Evolutionary conservation across 2,329 filamentous ascomycete species (phyloP).

Genomic region (Calonectria hawksworthii): DNA sequence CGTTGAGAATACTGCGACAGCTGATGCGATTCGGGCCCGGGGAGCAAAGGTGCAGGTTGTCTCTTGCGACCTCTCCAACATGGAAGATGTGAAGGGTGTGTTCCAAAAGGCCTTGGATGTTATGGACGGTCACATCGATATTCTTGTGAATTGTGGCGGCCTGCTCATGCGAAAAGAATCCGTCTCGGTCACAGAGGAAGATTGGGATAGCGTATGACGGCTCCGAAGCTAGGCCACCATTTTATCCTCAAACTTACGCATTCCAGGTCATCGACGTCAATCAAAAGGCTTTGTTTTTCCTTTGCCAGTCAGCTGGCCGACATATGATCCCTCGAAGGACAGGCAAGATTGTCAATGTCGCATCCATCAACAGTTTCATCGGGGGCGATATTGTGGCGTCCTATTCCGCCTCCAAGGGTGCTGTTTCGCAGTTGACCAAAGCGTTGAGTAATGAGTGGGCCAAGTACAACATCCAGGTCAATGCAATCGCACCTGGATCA

Average conservation of each 20-base stretch:
- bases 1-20: conserved; percentile 5
- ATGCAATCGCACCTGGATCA: conserved; percentile 28
- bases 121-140: conserved; percentile 22
- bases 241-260: background rate
- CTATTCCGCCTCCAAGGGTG: conserved; percentile 27
- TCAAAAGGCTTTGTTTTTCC: conserved; percentile 21
- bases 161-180: conserved; percentile 15
- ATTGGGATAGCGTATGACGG: conserved; percentile 18
- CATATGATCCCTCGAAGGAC: conserved; percentile 21
- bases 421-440: conserved; percentile 29
- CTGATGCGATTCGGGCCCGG: conserved; percentile 18
- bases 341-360: conserved; percentile 29
- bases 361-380: conserved; percentile 25
- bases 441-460: conserved; percentile 29
- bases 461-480: conserved; percentile 26
- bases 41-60: conserved; percentile 4
- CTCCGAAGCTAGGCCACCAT: rapidly evolving
- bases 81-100: conserved; percentile 20
- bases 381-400: conserved; percentile 14
- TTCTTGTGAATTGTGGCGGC: conserved; percentile 27
- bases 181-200: conserved; percentile 3
- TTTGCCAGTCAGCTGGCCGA: conserved; percentile 26
- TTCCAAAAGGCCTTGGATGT: conserved; percentile 21
- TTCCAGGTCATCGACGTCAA: conserved; percentile 27
- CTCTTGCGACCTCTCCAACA: conserved; percentile 13